Base-by-base conservation (phyloP, 306 rosid species). In the Dryas drummondii region DNA sequence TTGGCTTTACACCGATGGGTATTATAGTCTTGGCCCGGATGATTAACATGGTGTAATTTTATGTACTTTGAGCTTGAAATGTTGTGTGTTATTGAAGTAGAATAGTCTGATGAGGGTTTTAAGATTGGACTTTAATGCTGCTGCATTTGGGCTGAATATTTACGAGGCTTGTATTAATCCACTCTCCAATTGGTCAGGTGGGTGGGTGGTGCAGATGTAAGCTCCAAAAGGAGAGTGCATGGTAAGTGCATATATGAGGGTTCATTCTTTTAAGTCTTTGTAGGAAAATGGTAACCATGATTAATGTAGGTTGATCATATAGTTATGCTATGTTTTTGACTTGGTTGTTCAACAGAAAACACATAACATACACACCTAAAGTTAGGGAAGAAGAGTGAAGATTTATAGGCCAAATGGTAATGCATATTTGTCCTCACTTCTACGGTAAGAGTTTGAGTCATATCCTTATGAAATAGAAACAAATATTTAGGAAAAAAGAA, bases 111-210 rank as follows among this genome's bases (percentile, higher is more conserved):
- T 32, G 37, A 32, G 48, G 58, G 4, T 16, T 11, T 49, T 64
- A 7, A 17, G 68, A 49, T 71, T 55, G 66, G 59, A 4, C 9
- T 14, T n/a, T 64, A 9, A 53, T 22, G 78, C 9, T 27, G 7
- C 5, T 44, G 47, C 50, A 9, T 72, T 67, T 32, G 72, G 79
- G 79, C 57, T 53, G 79, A 60, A 62, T 58, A 2, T 55, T 47
- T 50, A 6, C 17, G 42, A 51, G 70, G 68, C 61, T 71, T 78
- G 9, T 27, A 9, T 62, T 40, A 27, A 44, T 76, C 74, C 47
- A 22, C 55, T 40, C 56, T 46, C 42, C 77, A 71, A 41, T 65
- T 72, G 75, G 64, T 76, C 42, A 76, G 74, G 78, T 76, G 67
- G 81, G 74, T 32, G 78, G 60, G 9, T 32, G 67, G 15, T 26